A percentile compares a stretch with the other conserved stretches of the same genome.
These are phyloP conservation scores for Xylaria digitata DNA, from an alignment of 2,329 filamentous ascomycete species.

Conservation along the genomic window DNA sequence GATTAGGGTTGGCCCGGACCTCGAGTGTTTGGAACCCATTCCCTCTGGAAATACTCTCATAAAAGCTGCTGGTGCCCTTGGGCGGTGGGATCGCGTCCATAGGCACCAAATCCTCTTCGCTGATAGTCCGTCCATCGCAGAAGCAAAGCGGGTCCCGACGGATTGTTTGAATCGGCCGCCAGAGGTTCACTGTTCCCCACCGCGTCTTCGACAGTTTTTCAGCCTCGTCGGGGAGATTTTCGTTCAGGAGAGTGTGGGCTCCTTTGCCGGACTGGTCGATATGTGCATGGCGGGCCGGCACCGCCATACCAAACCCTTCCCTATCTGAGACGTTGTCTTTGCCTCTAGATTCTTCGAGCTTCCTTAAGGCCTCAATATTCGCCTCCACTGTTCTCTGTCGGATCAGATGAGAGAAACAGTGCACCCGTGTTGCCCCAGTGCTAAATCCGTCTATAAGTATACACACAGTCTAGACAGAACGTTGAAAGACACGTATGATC, in stretches of 20 bases:
- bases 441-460: slow-evolving; percentile 8
- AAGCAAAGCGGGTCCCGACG: slow-evolving; percentile 32
- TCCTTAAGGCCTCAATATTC: slow-evolving; percentile 26
- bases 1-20: slow-evolving; percentile 26
- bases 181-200: slow-evolving; percentile 36
- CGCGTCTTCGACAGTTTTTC: slow-evolving; percentile 29
- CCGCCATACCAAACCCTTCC: slow-evolving; percentile 24
- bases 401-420: slow-evolving; percentile 36
- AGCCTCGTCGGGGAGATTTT: slow-evolving; percentile 31
- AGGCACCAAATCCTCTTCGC: slow-evolving; percentile 33
- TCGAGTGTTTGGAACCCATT: slow-evolving; percentile 34
- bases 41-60: slow-evolving; percentile 27
- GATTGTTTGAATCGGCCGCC: slow-evolving; percentile 31
- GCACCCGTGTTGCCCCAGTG: slow-evolving; percentile 30
- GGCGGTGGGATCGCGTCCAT: slow-evolving; percentile 22
- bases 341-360: slow-evolving; percentile 22
- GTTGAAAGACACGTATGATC: not conserved
- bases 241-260: slow-evolving; percentile 21
- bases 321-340: slow-evolving; percentile 28
- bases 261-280: slow-evolving; percentile 33
- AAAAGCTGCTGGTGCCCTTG: slow-evolving; percentile 24
- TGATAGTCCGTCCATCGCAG: slow-evolving; percentile 30
- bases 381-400: slow-evolving; percentile 27
- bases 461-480: not conserved
- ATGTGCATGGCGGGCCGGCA: slow-evolving; percentile 33